Conservation (phyloP, 441 rosid species). For the Eruca vesicaria region DNA sequence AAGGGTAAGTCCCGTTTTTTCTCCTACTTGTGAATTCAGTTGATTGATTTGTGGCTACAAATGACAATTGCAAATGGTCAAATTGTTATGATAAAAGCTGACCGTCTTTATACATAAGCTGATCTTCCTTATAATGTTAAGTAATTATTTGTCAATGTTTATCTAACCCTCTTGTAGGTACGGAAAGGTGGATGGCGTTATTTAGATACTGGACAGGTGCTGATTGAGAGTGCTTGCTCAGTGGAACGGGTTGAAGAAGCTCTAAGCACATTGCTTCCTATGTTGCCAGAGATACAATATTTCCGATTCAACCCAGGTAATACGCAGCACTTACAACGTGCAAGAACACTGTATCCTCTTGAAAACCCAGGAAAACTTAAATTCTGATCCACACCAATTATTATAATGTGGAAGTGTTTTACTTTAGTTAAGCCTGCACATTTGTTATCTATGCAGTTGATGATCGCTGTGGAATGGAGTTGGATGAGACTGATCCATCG, state of each 20-base stretch:
- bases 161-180: slow-evolving; percentile 44
- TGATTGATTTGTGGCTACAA: background rate
- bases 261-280: slow-evolving; percentile 83
- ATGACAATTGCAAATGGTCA: background rate
- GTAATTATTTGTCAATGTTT: slow-evolving; percentile 11
- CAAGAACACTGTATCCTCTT: slow-evolving; percentile 10
- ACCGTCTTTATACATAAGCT: background rate
- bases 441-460: slow-evolving; percentile 59
- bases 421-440: slow-evolving; percentile 5
- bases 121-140: background rate
- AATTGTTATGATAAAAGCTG: background rate
- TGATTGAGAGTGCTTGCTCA: slow-evolving; percentile 98
- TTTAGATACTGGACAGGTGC: slow-evolving; percentile 95
- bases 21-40: background rate
- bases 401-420: background rate
- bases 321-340: background rate
- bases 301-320: slow-evolving; percentile 95
- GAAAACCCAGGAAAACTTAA: background rate
- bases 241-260: slow-evolving; percentile 98
- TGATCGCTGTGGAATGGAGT: slow-evolving; percentile 96
- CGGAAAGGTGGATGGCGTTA: slow-evolving; percentile 99
- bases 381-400: background rate
- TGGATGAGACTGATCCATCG: slow-evolving; percentile 99
- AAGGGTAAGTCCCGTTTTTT: slow-evolving; percentile 51
- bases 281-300: slow-evolving; percentile 93